phyloP scores from a whole-genome alignment of 192 early-diverging fungal species.

The Linnemannia elongata region DNA sequence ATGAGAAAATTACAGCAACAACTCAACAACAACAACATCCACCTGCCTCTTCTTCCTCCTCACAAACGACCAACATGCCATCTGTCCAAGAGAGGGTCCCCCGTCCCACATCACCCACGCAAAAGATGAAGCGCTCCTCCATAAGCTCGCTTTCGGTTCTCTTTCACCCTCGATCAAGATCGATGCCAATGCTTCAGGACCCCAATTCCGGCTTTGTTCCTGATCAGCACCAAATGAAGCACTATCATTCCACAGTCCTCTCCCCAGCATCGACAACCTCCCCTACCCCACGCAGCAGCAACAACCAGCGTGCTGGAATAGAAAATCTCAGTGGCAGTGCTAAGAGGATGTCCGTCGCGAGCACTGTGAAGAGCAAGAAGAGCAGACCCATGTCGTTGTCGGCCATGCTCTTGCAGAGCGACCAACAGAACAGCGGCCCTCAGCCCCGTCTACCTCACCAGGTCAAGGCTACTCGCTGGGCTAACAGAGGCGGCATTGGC shows the following conservation, averaged over 20 bases:
- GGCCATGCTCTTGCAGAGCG: conserved; percentile 17
- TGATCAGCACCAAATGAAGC: background rate
- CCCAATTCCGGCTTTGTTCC: background rate
- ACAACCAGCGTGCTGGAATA: background rate
- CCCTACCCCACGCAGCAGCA: background rate
- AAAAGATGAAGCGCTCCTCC: background rate
- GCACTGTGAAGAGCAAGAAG: conserved; percentile 17
- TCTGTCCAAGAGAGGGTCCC: background rate
- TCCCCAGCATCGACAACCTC: background rate
- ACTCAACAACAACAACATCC: background rate
- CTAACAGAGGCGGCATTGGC: conserved; percentile 27
- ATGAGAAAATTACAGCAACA: background rate
- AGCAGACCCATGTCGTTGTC: conserved; percentile 14
- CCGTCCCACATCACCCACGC: background rate
- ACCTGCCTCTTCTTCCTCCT: background rate
- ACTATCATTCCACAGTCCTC: conserved; percentile 8
- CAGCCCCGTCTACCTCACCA: conserved; percentile 11
- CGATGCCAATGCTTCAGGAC: conserved; percentile 21
- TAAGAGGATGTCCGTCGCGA: background rate
- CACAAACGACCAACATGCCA: background rate
- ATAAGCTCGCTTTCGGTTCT: conserved; percentile 3
- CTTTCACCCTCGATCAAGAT: conserved; percentile 22
- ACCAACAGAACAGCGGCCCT: background rate
- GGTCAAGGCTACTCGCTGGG: conserved; percentile 27
- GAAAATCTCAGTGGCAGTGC: background rate